Conservation (phyloP, 805 yeast species). For the Wickerhamiella australiensis region DNA sequence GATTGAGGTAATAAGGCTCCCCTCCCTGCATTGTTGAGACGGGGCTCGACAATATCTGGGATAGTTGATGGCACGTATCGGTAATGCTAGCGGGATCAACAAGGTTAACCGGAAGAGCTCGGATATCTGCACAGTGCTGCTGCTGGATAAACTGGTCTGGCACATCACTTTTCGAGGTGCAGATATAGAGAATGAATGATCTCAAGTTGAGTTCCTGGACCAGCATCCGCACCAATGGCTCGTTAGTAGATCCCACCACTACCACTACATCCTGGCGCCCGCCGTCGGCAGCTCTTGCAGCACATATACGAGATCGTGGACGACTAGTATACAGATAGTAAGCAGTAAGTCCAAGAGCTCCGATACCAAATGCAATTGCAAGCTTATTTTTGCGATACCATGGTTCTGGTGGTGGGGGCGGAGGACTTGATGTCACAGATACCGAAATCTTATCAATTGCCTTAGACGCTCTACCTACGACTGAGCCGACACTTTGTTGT, state of each 20-base stretch:
- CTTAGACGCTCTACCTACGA: neutral
- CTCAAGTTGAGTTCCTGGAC: conserved; percentile 65
- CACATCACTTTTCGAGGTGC: conserved; percentile 48
- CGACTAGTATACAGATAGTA: neutral
- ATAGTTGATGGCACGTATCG: conserved; percentile 39
- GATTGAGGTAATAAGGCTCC: conserved; percentile 40
- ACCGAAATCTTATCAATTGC: neutral
- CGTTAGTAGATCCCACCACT: conserved; percentile 64
- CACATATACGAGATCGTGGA: conserved; percentile 39
- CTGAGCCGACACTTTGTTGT: neutral
- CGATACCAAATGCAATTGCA: neutral
- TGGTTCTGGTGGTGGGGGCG: conserved; percentile 10
- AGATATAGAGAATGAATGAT: conserved; percentile 71
- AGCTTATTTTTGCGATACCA: neutral
- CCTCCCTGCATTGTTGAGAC: conserved; percentile 51
- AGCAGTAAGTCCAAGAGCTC: conserved; percentile 6
- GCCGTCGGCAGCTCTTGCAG: conserved; percentile 47
- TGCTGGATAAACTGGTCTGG: conserved; percentile 35
- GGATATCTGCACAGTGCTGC: conserved; percentile 57
- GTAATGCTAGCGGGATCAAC: conserved; percentile 37
- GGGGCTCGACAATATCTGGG: conserved; percentile 38
- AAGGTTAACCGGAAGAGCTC: conserved; percentile 45
- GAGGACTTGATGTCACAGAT: neutral
- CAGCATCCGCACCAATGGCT: conserved; percentile 55
- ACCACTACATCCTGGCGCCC: conserved; percentile 65